Percentiles rank a stretch among this genome's conserved stretches.
Evolutionary conservation across 2,329 filamentous ascomycete genomes (phyloP).

Genomic region (Bipolaris sorokiniana): DNA sequence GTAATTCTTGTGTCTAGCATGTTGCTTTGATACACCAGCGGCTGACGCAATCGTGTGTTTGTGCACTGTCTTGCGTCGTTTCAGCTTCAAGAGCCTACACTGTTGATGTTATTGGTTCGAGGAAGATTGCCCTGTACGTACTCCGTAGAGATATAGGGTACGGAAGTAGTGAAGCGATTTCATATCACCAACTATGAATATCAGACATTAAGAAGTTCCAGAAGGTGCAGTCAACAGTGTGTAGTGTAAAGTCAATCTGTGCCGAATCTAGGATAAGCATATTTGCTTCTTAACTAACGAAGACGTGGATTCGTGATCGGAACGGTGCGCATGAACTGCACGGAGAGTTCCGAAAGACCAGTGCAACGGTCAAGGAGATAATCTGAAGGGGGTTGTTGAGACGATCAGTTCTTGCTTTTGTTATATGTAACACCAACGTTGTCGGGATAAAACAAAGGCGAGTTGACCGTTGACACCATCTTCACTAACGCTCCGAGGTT

Average conservation of each 20-base stretch:
- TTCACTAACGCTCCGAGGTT: constrained; percentile 2
- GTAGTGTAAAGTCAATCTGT: not conserved
- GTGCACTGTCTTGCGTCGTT: not conserved
- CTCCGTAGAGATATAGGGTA: too few species aligned
- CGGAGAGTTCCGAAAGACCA: not conserved
- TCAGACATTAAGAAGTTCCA: not conserved
- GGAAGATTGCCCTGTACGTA: too few species aligned
- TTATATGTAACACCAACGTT: not conserved
- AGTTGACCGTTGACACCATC: not conserved
- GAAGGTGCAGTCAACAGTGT: not conserved
- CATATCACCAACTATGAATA: too few species aligned
- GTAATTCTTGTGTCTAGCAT: not conserved
- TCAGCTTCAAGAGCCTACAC: not conserved
- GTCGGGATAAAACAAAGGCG: not conserved
- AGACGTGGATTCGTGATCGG: not conserved
- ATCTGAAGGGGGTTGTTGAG: not conserved
- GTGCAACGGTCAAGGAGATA: not conserved
- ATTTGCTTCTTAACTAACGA: not conserved
- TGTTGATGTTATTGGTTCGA: not conserved
- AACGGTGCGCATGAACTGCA: not conserved
- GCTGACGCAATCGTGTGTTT: not conserved
- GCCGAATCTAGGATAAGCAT: not conserved
- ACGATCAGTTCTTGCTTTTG: not conserved
- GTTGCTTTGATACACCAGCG: not conserved
- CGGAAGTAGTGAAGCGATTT: not conserved